Conservation (phyloP, 1,284 basidiomycete genomes). For the Cronartium quercuum region DNA sequence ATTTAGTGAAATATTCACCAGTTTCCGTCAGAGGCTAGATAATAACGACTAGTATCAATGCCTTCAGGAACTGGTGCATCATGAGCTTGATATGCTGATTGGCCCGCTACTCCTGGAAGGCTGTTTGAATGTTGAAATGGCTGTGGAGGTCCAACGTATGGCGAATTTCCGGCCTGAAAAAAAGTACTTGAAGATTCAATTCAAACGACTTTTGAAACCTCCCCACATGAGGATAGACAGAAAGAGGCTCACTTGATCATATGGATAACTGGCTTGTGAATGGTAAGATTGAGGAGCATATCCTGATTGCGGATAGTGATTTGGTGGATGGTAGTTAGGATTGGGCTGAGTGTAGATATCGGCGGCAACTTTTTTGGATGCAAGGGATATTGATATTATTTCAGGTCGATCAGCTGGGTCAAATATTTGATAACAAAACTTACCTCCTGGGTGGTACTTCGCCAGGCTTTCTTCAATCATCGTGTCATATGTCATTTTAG, state of each 20-base stretch:
- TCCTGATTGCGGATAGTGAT: background rate
- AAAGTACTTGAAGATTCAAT: background rate
- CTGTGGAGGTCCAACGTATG: background rate
- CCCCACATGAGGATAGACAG: background rate
- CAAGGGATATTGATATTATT: background rate
- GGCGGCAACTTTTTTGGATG: constrained; percentile 13
- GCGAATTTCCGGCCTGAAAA: background rate
- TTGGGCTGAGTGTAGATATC: constrained; percentile 36
- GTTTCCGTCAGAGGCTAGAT: constrained; percentile 36
- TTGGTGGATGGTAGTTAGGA: background rate
- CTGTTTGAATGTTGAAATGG: constrained; percentile 6
- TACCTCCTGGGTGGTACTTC: constrained; percentile 32
- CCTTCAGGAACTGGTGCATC: constrained; percentile 12
- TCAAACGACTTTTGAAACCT: background rate
- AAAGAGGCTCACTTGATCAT: constrained; percentile 6
- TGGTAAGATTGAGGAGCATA: constrained; percentile 7
- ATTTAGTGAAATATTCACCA: constrained; percentile 23
- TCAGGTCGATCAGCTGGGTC: background rate
- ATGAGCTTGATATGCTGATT: constrained; percentile 13
- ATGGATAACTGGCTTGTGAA: constrained; percentile 25
- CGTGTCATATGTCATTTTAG: constrained; percentile 45
- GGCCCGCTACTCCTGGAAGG: background rate
- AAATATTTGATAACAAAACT: background rate
- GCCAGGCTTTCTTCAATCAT: constrained; percentile 42
- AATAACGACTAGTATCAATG: constrained; percentile 33